Evolutionary conservation across 1,284 basidiomycete species (phyloP), one percentile per base, ranked within the genome.

Genomic region (Sporisorium sorghi): DNA sequence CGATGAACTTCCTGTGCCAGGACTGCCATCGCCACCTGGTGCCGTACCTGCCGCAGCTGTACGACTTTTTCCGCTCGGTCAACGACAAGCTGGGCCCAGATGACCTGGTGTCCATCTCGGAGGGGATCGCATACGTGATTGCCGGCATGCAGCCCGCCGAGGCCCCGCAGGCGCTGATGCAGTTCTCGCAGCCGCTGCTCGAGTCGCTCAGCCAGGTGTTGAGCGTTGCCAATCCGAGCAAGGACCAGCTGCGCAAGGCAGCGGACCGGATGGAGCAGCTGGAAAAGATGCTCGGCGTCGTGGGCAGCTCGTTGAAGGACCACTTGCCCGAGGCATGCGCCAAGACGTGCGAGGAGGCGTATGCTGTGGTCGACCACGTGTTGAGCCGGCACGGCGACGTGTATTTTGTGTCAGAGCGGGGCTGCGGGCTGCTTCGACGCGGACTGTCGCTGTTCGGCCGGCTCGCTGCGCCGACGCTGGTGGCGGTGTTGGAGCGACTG

Each of bases 1-100:
- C 97, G 4, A 88, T 99, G 86, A 96, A 94, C 84, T 98, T 93
- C 85, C 88, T 99, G 67, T 99, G 97, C 86, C 92, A 97, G 85
- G 97, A 99, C 85, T 99, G 97, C 87, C 69, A 72, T 46, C 77
- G 93, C 89, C 95, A 98, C 85, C 88, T 99, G 30, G 90, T 94
- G 21, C 90, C 95, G 17, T 97, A 93, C 86, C 87, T 99, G 32
- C 92, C 94, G 0, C 94, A 95, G 63, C 88, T 99, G 2, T 93
- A 97, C 85, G 89, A 90, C 0, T 99, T 99, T 87, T 87, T 97
- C 60, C 88, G 88, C 37, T 90, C 90, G 0, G 90, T 92, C 24
- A 93, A 92, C 48, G 82, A 85, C 37, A 93, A 92, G 83, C 87
- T 99, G 40, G 87, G 88, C 14, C 93, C 94, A 81, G 92, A 94